These are phyloP conservation scores for Skeletonema tropicum DNA, from an alignment of 108 stramenopile species.

Conservation along the genomic window DNA sequence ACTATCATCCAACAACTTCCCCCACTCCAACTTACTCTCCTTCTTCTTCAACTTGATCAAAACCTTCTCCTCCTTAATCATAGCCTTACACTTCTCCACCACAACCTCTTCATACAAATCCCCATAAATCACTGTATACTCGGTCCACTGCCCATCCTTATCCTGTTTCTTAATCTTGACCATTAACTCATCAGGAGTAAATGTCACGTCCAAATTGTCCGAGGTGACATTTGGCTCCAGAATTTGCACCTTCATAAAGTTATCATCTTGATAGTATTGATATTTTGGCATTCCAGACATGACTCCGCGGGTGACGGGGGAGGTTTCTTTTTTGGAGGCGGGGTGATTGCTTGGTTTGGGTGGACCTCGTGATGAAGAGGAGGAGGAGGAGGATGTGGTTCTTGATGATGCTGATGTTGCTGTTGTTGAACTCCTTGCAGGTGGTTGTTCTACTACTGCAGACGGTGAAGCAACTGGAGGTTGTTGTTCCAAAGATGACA, in stretches of 20 bases:
- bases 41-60: slow-evolving; percentile 82
- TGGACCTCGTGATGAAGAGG: not conserved
- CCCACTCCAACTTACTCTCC: slow-evolving; percentile 70
- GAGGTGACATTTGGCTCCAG: slow-evolving; percentile 69
- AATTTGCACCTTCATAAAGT: slow-evolving; percentile 84
- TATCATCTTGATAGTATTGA: slow-evolving; percentile 91
- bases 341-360: slow-evolving; percentile 12
- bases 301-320: slow-evolving; percentile 6
- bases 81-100: slow-evolving; percentile 60
- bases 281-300: slow-evolving; percentile 77
- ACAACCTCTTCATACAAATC: slow-evolving; percentile 72
- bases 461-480: slow-evolving; percentile 14
- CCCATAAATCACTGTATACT: slow-evolving; percentile 83
- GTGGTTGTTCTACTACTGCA: not conserved
- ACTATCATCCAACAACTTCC: slow-evolving; percentile 63
- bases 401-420: not conserved
- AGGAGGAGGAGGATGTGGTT: not conserved
- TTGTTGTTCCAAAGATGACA: not conserved
- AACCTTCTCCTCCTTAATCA: slow-evolving; percentile 82
- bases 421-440: not conserved
- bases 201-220: slow-evolving; percentile 69
- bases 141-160: slow-evolving; percentile 5
- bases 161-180: slow-evolving; percentile 63
- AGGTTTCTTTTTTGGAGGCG: slow-evolving; percentile 11
- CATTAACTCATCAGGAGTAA: slow-evolving; percentile 59